Evolutionary conservation across 345 rosid genomes (phyloP), one percentile per base, ranked within the genome.

Genomic region (Euphorbia peplus): DNA sequence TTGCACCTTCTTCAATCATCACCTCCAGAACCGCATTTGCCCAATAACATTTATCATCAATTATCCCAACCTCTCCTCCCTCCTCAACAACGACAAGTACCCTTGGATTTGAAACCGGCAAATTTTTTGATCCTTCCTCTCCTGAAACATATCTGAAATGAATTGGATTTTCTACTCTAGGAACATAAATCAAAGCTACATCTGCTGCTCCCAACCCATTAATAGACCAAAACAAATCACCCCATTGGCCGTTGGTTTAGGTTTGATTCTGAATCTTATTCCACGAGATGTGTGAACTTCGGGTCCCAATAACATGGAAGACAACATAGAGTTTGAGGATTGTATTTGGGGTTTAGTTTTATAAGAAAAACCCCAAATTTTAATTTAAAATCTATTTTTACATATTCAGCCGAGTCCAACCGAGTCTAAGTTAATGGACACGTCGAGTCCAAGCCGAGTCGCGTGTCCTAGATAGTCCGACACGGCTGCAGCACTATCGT

Each of bases 171-270:
- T 79, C 89, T 0, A 88, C 88, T 66, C 78, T 86, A 0, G 98
- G 96, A 73, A 95, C 97, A 42, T 95, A 91, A 76, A 95, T 60
- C 44, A 95, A 87, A 24, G 81, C 84, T 80, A 87, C 79, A 87
- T 90, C 97, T 11, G 93, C 93, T 3, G 97, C 91, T 9, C 99
- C 96, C 58, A 91, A 64, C 14, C 97, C 96, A 72, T 93, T 95
- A 67, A 95, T 75, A 8, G 93, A 91, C 97, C 93, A 91, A 51
- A 90, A 95, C 74, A 95, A 58, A 79, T 95, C 96, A 64, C 96
- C 97, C 62, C 80, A 82, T 25, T 86, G 15, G 22, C 54, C 47
- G 18, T 71, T 26, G 60, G 75, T n/a, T 25, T 71, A 26, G 52
- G 64, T 25, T 26, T 48, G 48, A 61, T 10, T 42, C 51, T 48